Base-by-base conservation (phyloP, 225 moss, liverwort and hornwort species). In the Lunularia cruciata region DNA sequence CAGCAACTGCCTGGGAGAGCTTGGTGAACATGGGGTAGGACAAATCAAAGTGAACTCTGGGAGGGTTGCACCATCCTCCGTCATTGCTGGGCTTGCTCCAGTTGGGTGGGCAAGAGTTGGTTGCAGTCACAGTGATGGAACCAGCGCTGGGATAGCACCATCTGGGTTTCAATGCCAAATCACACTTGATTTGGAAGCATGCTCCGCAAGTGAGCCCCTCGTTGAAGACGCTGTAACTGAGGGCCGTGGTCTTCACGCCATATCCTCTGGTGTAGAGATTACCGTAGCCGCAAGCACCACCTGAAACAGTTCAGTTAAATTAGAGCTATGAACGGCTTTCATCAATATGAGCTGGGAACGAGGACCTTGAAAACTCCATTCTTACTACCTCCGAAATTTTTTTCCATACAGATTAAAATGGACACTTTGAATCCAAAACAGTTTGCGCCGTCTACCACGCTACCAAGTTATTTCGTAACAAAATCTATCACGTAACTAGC, bases 61-160 rank as follows among this genome's bases (percentile, higher is more conserved):
- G 81, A 11, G 69, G 55, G 46, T 81, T 63, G 31, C 81, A 81
- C 81, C 81, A 81, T 13, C 81, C 81, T 23, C 81, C 81, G 22
- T 65, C 67, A 52, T 48, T 53, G 4, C 70, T 63, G 3, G 54
- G 70, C 36, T 49, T 63, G 62, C 33, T 36, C 60, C 49, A 72
- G 72, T 72, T 72, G 22, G 72, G 60, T 3, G 82, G 82, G 48
- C 82, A 82, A 5, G 70, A 58, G 63, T 82, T 82, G 27, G 82
- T 78, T 13, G 77, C 82, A 0, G 82, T 78, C 3, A 77, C 77
- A 15, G 38, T 69, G 60, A 77, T 16, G 22, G 57, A 30, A 6
- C 10, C 39, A 37, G 12, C 62, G 27, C 16, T 61, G 8, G 34
- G 2, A 26, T 72, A 51, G 72, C 72, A 72, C 72, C 72, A 72